phyloP scores from a whole-genome alignment of 768 basidiomycete genomes.

The Saitozyma podzolica region DNA sequence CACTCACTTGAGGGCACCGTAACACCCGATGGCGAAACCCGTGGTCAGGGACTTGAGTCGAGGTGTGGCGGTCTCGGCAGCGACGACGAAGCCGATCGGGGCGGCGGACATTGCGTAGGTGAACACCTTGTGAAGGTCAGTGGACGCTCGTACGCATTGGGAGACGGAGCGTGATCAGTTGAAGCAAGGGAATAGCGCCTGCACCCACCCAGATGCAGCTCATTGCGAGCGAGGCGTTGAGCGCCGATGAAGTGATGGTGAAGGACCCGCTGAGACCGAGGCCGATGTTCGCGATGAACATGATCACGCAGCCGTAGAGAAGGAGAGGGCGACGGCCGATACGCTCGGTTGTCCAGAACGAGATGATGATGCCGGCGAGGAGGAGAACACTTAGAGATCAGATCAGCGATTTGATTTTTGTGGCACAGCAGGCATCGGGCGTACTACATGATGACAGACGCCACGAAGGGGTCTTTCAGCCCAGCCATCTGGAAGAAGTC shows the following conservation, averaged over 20 bases:
- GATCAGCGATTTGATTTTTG: too few relatives aligned
- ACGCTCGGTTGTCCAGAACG: slow-evolving; percentile 13
- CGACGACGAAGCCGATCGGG: slow-evolving; percentile 12
- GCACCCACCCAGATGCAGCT: too few relatives aligned
- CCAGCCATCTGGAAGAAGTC: too few relatives aligned
- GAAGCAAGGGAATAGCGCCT: too few relatives aligned
- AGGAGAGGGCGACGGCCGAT: slow-evolving; percentile 22
- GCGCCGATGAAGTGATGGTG: neutral
- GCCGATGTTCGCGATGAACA: slow-evolving; percentile 7
- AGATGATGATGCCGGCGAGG: slow-evolving; percentile 10
- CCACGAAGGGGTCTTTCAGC: too few relatives aligned
- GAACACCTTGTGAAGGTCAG: neutral
- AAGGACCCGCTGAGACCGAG: slow-evolving; percentile 3
- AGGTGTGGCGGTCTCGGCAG: slow-evolving; percentile 11
- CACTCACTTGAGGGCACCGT: slow-evolving; percentile 7
- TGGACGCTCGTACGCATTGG: too few relatives aligned
- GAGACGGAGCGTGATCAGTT: too few relatives aligned
- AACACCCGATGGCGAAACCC: slow-evolving; percentile 7
- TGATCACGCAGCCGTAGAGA: slow-evolving; percentile 11
- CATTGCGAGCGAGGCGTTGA: too few relatives aligned
- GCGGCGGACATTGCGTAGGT: slow-evolving; percentile 10
- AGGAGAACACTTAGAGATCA: slow-evolving; percentile 5
- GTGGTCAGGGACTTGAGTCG: slow-evolving; percentile 17
- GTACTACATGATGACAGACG: too few relatives aligned
- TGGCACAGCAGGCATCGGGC: too few relatives aligned